phyloP scores from a whole-genome alignment of 495 filamentous ascomycete species.

The Aspergillus heteromorphus region DNA sequence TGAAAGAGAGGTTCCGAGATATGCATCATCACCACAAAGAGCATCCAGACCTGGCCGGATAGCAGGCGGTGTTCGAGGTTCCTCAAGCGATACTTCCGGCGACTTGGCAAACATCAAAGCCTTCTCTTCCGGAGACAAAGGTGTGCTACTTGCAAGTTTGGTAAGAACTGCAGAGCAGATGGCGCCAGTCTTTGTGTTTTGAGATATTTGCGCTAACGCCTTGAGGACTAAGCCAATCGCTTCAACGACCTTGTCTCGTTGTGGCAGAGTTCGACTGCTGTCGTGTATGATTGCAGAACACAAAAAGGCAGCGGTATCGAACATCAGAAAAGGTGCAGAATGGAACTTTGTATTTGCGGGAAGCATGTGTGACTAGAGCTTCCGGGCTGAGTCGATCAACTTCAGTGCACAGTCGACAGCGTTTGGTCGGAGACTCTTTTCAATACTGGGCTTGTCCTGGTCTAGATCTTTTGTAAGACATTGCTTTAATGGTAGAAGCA shows the following conservation, averaged over 20 bases:
- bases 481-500: slow-evolving; percentile 39
- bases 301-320: slow-evolving; percentile 45
- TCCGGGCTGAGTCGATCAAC: slow-evolving; percentile 34
- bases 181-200: slow-evolving; percentile 27
- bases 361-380: slow-evolving; percentile 35
- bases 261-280: slow-evolving; percentile 32
- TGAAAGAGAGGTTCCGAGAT: background rate
- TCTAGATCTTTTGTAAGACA: slow-evolving; percentile 29
- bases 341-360: slow-evolving; percentile 46
- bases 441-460: slow-evolving; percentile 17
- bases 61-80: slow-evolving; percentile 3
- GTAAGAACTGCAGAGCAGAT: slow-evolving; percentile 19
- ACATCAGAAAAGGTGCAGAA: slow-evolving; percentile 47
- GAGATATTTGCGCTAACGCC: slow-evolving; percentile 32
- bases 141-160: slow-evolving; percentile 17
- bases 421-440: slow-evolving; percentile 25
- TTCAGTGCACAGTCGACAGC: slow-evolving; percentile 38
- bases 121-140: slow-evolving; percentile 1
- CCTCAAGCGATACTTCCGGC: background rate
- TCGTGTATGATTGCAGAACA: slow-evolving; percentile 50
- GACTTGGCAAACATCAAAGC: background rate
- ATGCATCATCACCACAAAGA: background rate
- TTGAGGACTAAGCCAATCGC: slow-evolving; percentile 31
- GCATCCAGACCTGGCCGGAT: background rate
- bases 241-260: slow-evolving; percentile 34